These are phyloP conservation scores for Calendula officinalis DNA, from an alignment of 129 eudicot species.

Conservation along the genomic window DNA sequence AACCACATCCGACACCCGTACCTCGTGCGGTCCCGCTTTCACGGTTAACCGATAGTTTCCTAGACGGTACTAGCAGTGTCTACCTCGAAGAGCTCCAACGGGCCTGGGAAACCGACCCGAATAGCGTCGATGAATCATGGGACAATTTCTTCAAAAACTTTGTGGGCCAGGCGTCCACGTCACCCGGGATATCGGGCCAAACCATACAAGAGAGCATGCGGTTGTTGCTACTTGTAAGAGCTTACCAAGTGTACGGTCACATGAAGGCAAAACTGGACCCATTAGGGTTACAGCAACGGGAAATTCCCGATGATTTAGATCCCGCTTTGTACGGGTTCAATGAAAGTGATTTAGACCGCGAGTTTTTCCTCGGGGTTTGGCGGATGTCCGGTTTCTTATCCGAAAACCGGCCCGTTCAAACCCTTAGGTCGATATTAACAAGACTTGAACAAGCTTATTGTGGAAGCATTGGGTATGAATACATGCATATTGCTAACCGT, in stretches of 20 bases:
- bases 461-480: constrained; percentile 84
- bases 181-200: constrained; percentile 95
- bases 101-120: constrained; percentile 95
- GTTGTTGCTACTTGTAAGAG: constrained; percentile 79
- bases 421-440: constrained; percentile 68
- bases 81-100: constrained; percentile 94
- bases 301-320: constrained; percentile 73
- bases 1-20: constrained; percentile 68
- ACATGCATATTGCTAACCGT: constrained; percentile 90
- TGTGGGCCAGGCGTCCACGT: constrained; percentile 80
- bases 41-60: constrained; percentile 78
- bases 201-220: constrained; percentile 97
- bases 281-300: constrained; percentile 63
- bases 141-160: constrained; percentile 89
- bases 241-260: constrained; percentile 95
- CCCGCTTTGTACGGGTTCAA: constrained; percentile 74
- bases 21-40: constrained; percentile 92
- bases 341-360: constrained; percentile 86
- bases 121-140: constrained; percentile 95
- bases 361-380: constrained; percentile 91
- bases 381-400: constrained; percentile 86
- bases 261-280: constrained; percentile 88
- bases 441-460: constrained; percentile 95
- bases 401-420: constrained; percentile 93
- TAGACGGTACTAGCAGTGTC: constrained; percentile 93